phyloP scores from a whole-genome alignment of 148 eudicot species.

The Simmondsia chinensis region DNA sequence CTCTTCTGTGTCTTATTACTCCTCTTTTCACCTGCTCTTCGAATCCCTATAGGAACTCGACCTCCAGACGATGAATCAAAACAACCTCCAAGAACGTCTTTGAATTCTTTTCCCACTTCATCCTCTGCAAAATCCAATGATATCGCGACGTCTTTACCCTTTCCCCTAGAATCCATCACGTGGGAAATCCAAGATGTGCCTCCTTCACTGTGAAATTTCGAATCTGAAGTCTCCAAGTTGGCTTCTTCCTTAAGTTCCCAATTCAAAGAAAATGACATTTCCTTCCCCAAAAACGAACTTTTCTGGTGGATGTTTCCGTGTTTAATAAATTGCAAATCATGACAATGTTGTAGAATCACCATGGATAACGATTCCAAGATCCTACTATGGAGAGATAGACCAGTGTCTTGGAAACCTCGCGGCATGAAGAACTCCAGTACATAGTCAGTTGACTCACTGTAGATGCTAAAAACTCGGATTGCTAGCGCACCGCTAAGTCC shows the following conservation, averaged over 20 bases:
- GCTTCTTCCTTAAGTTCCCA: conserved; percentile 7
- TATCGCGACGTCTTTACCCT: conserved; percentile 42
- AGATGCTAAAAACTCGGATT: conserved; percentile 39
- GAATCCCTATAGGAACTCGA: conserved; percentile 14
- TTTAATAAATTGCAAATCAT: conserved; percentile 35
- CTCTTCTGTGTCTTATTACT: conserved; percentile 60
- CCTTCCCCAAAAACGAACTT: conserved; percentile 14
- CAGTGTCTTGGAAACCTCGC: conserved; percentile 29
- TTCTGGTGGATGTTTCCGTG: conserved; percentile 29
- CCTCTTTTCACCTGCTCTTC: conserved; percentile 35
- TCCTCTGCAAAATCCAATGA: conserved; percentile 36
- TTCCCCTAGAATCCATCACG: conserved; percentile 34
- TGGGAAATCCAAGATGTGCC: conserved; percentile 40
- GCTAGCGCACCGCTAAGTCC: conserved; percentile 57
- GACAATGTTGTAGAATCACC: conserved; percentile 35
- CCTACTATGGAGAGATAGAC: conserved; percentile 19
- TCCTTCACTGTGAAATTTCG: conserved; percentile 11
- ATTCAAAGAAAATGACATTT: background rate
- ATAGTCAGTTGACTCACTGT: conserved; percentile 31
- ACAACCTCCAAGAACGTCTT: conserved; percentile 18
- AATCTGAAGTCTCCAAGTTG: conserved; percentile 8
- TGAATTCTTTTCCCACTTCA: conserved; percentile 35
- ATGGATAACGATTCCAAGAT: conserved; percentile 39
- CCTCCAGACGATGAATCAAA: conserved; percentile 27
- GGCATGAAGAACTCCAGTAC: conserved; percentile 81